A percentile compares a stretch with the other conserved stretches of the same genome.
Conservation (phyloP, 2,329 filamentous ascomycete genomes). For the Colletotrichum somersetense region DNA sequence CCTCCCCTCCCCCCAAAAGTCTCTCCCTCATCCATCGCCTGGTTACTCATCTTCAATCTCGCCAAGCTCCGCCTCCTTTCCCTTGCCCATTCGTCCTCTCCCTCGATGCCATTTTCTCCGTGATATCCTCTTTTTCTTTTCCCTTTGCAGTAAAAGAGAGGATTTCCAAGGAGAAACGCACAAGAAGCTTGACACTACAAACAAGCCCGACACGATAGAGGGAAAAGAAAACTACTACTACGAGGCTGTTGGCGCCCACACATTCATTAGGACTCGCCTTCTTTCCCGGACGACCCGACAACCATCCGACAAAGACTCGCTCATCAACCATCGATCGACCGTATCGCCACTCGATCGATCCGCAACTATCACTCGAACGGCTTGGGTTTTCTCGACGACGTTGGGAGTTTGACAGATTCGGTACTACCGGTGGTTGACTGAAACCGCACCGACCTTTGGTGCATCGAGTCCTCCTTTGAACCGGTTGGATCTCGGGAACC, state of each 20-base stretch:
- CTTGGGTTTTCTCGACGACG: slow-evolving; percentile 3
- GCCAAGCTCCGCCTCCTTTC: slow-evolving; percentile 36
- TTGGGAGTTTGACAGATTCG: slow-evolving; percentile 14
- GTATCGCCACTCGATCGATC: slow-evolving; percentile 17
- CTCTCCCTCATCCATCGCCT: slow-evolving; percentile 37
- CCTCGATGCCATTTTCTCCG: slow-evolving; percentile 38
- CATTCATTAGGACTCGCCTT: slow-evolving; percentile 39
- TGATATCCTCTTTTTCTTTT: slow-evolving; percentile 37
- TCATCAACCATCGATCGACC: slow-evolving; percentile 34
- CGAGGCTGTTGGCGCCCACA: slow-evolving; percentile 33
- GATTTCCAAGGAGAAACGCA: not conserved
- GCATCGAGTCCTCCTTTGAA: slow-evolving; percentile 6
- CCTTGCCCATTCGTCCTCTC: slow-evolving; percentile 32
- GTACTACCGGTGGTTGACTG: slow-evolving; percentile 11
- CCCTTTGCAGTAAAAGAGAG: slow-evolving; percentile 18
- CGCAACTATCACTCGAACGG: slow-evolving; percentile 24
- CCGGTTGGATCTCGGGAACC: slow-evolving; percentile 12
- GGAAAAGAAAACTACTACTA: not conserved
- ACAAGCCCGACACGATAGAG: not conserved
- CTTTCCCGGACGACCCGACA: slow-evolving; percentile 33
- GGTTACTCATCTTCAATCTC: slow-evolving; percentile 41
- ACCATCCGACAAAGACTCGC: slow-evolving; percentile 35
- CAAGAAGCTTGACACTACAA: slow-evolving; percentile 7
- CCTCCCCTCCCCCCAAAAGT: slow-evolving; percentile 50
- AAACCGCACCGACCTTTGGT: slow-evolving; percentile 9